Conservation (phyloP, 164 flowering plant genomes). For the Tetrastigma voinierianum region DNA sequence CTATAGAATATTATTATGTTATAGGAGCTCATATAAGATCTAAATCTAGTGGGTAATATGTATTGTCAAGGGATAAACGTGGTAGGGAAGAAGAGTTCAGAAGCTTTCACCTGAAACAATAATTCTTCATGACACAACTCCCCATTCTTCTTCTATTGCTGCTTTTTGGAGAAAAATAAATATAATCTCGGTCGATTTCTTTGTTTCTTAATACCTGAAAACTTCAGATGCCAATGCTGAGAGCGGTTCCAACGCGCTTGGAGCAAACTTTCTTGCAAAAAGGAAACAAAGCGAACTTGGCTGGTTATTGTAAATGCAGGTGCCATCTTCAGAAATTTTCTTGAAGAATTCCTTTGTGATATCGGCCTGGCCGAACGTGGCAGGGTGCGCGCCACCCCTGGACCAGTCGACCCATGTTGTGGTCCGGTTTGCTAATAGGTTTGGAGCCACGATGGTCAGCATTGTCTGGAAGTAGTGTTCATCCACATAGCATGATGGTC, state of each 20-base stretch:
- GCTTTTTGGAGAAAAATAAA: too few relatives aligned
- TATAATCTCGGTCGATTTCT: too few relatives aligned
- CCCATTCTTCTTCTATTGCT: too few relatives aligned
- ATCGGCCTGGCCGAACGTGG: conserved; percentile 70
- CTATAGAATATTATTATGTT: too few relatives aligned
- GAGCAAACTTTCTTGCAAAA: conserved; percentile 88
- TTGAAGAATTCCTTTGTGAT: conserved; percentile 58
- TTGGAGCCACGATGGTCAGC: conserved; percentile 54
- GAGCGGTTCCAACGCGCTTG: conserved; percentile 67
- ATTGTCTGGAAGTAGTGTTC: conserved; percentile 96
- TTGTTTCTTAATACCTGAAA: conserved; percentile 40
- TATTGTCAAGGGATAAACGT: too few relatives aligned
- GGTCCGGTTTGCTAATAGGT: conserved; percentile 67
- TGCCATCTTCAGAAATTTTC: conserved; percentile 29
- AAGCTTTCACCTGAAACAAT: too few relatives aligned
- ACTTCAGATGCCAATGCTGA: conserved; percentile 39
- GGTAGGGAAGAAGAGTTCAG: too few relatives aligned
- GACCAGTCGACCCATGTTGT: conserved; percentile 95
- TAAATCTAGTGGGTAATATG: too few relatives aligned
- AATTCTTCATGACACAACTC: too few relatives aligned
- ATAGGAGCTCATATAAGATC: too few relatives aligned
- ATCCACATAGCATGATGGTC: conserved; percentile 81
- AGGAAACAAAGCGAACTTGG: conserved; percentile 51
- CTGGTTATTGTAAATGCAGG: conserved; percentile 62
- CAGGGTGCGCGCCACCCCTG: conserved; percentile 90